A percentile compares a stretch with the other conserved stretches of the same genome.
Evolutionary conservation across 208 protist genomes (phyloP).

Genomic region (Strigomonas culicis): DNA sequence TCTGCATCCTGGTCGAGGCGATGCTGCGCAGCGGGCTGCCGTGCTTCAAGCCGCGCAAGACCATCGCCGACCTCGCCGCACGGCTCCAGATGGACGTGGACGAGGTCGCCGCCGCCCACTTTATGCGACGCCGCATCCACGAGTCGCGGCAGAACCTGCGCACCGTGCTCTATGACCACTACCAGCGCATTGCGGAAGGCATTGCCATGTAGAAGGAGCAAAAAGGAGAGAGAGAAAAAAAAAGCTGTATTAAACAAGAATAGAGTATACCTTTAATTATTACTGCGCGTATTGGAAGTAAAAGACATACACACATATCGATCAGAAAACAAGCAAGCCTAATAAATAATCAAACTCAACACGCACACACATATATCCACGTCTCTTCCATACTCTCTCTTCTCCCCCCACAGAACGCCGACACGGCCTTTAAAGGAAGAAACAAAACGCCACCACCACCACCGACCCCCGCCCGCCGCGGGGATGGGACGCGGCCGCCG

Average conservation of each 20-base stretch:
- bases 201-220: slow-evolving; percentile 48
- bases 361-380: no score
- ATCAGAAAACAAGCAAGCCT: no score
- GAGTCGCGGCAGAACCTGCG: slow-evolving; percentile 76
- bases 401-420: no score
- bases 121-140: slow-evolving; percentile 76
- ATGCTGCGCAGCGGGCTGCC: slow-evolving; percentile 85
- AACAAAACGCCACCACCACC: no score
- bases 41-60: slow-evolving; percentile 86
- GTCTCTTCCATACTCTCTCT: no score
- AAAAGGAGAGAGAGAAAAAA: neutral
- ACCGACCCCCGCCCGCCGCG: no score
- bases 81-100: slow-evolving; percentile 70
- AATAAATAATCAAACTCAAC: no score
- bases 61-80: slow-evolving; percentile 63
- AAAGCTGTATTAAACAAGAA: neutral
- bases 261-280: neutral
- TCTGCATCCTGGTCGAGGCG: slow-evolving; percentile 80
- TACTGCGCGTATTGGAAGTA: neutral
- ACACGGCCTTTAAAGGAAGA: no score
- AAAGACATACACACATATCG: no score
- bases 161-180: slow-evolving; percentile 81
- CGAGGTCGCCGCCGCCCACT: slow-evolving; percentile 75
- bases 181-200: slow-evolving; percentile 77
- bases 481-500: no score